phyloP scores from a whole-genome alignment of 108 stramenopile genomes.

The Skeletonema grethae region DNA sequence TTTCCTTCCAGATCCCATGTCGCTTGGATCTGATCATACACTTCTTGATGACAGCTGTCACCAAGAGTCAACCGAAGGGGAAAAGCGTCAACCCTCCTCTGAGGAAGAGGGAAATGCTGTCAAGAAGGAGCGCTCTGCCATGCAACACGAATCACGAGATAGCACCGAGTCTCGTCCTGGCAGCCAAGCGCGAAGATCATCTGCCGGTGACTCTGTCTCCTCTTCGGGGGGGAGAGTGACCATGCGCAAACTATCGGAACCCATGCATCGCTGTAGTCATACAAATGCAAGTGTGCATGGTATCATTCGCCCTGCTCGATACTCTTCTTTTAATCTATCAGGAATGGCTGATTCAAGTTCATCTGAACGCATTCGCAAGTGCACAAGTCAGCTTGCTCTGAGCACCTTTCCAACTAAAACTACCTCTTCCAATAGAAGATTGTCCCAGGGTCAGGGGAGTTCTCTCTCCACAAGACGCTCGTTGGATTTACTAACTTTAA shows the following conservation, averaged over 20 bases:
- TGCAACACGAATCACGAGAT: not conserved
- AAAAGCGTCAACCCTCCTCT: not conserved
- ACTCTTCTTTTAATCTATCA: slow-evolving; percentile 20
- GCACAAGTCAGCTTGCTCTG: not conserved
- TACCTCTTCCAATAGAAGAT: not conserved
- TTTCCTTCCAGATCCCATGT: not conserved
- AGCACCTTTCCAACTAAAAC: not conserved
- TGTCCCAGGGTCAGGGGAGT: not conserved
- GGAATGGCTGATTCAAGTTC: not conserved
- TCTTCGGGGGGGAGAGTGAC: not conserved
- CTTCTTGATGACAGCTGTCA: not conserved
- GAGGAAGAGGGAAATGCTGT: not conserved
- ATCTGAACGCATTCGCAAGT: not conserved
- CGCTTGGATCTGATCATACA: not conserved
- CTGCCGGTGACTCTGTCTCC: not conserved
- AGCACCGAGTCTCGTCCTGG: not conserved
- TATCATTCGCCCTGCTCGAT: slow-evolving; percentile 18
- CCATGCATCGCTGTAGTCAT: slow-evolving; percentile 16
- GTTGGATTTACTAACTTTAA: not conserved
- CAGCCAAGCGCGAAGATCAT: not conserved
- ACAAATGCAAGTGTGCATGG: slow-evolving; percentile 14
- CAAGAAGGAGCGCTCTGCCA: not conserved
- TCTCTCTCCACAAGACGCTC: not conserved
- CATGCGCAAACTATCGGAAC: slow-evolving; percentile 21
- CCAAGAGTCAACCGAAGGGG: not conserved